phyloP scores from a whole-genome alignment of 345 rosid species.

The Combretum micranthum region DNA sequence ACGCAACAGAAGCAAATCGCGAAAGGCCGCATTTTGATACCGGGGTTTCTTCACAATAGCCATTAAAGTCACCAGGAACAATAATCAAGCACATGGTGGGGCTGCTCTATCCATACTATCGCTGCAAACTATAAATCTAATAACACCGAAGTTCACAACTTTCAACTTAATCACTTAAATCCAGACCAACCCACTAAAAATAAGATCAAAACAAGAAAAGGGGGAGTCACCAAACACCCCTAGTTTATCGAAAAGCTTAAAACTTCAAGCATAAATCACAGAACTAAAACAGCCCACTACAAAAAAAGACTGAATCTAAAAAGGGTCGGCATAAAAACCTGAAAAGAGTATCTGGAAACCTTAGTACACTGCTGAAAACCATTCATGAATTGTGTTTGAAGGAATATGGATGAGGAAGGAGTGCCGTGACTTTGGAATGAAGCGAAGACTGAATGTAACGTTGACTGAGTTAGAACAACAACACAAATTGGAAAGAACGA shows the following conservation, averaged over 20 bases:
- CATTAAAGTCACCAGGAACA: conserved; percentile 27
- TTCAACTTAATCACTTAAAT: neutral
- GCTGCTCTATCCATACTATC: neutral
- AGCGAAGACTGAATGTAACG: conserved; percentile 2
- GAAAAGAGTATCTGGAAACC: no score
- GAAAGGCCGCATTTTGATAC: conserved; percentile 39
- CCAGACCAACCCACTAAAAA: no score
- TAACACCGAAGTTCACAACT: neutral
- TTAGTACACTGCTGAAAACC: no score
- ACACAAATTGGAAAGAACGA: neutral
- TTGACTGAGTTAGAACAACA: conserved; percentile 9
- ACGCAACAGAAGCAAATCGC: conserved; percentile 44
- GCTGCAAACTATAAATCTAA: neutral
- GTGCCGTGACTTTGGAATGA: neutral
- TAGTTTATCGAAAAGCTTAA: no score
- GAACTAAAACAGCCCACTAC: no score
- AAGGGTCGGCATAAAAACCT: no score
- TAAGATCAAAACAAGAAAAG: no score
- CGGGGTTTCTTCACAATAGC: conserved; percentile 56
- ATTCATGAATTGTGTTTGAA: no score
- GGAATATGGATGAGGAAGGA: conserved; percentile 5
- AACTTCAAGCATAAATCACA: no score
- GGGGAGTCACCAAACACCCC: no score
- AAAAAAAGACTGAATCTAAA: no score
- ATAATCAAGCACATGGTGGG: neutral